These are phyloP conservation scores for Suillus spraguei DNA, from an alignment of 768 basidiomycete genomes.

Conservation along the genomic window DNA sequence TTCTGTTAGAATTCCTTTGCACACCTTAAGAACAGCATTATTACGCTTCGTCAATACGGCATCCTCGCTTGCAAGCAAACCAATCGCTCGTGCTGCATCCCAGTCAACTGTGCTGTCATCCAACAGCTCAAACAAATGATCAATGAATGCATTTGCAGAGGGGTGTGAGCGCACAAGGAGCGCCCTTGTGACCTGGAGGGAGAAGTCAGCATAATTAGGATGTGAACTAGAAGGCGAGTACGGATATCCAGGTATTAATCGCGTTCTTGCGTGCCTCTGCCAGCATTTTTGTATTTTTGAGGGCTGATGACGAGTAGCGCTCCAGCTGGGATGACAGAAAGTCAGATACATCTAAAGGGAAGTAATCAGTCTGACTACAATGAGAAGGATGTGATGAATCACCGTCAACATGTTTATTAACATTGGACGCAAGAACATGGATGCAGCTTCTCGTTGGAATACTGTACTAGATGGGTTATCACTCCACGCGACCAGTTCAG, in stretches of 20 bases:
- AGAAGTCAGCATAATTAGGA: constrained; percentile 5
- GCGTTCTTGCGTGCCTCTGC: constrained; percentile 49
- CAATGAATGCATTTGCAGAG: constrained; percentile 54
- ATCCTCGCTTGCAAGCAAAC: constrained; percentile 64
- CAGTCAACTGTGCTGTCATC: constrained; percentile 63
- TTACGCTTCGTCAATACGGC: constrained; percentile 74
- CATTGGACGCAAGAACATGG: constrained; percentile 61
- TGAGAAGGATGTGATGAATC: constrained; percentile 17
- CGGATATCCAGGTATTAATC: constrained; percentile 71
- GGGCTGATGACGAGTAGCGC: constrained; percentile 50
- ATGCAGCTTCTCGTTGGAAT: constrained; percentile 57
- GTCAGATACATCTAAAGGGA: constrained; percentile 44
- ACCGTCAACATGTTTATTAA: constrained; percentile 83
- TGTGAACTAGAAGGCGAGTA: constrained; percentile 32
- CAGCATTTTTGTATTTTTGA: constrained; percentile 38
- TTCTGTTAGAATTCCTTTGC: constrained; percentile 15
- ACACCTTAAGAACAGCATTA: constrained; percentile 76
- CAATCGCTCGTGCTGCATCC: constrained; percentile 78
- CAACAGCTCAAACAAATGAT: constrained; percentile 71
- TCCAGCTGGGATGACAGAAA: constrained; percentile 49
- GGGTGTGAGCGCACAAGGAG: constrained; percentile 77
- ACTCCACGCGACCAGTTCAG: constrained; percentile 61
- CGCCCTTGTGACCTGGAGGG: constrained; percentile 70
- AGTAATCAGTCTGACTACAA: not conserved
- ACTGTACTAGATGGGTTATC: constrained; percentile 47